phyloP scores from a whole-genome alignment of 495 filamentous ascomycete species.

The Trypethelium eluteriae region DNA sequence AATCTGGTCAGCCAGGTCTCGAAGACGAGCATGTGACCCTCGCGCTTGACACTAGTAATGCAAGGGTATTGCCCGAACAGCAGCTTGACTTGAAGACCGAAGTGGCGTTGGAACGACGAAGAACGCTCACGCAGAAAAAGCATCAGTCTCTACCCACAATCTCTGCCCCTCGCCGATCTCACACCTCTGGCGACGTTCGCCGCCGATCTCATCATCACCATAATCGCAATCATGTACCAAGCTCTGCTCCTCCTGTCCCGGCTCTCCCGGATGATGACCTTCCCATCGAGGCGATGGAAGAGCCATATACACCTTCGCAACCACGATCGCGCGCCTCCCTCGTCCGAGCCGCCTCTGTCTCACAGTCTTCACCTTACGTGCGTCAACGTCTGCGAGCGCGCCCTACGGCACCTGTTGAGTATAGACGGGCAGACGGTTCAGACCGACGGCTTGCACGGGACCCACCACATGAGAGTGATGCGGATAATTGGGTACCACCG shows the following conservation, averaged over 20 bases:
- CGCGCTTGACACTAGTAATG: conserved; percentile 22
- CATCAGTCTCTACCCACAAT: conserved; percentile 11
- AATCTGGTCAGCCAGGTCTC: conserved; percentile 23
- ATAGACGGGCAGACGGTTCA: conserved; percentile 24
- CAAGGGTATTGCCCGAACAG: conserved; percentile 21
- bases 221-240: conserved; percentile 1
- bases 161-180: conserved; percentile 14
- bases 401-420: background rate
- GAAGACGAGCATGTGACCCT: conserved; percentile 22
- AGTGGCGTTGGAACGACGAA: conserved; percentile 22
- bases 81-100: conserved; percentile 22
- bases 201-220: conserved; percentile 12
- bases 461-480: conserved; percentile 22
- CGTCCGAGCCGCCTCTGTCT: conserved; percentile 20
- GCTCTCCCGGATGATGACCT: conserved; percentile 17
- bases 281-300: conserved; percentile 18
- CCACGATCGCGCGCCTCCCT: conserved; percentile 22
- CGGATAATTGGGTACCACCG: conserved; percentile 21
- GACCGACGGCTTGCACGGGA: conserved; percentile 23
- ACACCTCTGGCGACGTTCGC: background rate
- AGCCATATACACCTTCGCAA: conserved; percentile 26
- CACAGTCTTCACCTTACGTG: conserved; percentile 3
- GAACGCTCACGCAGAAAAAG: conserved; percentile 27
- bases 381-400: background rate
- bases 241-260: conserved; percentile 17